These are phyloP conservation scores for Chlamydomonas reinhardtii DNA, from an alignment of 163 green algal genomes.

Conservation along the genomic window DNA sequence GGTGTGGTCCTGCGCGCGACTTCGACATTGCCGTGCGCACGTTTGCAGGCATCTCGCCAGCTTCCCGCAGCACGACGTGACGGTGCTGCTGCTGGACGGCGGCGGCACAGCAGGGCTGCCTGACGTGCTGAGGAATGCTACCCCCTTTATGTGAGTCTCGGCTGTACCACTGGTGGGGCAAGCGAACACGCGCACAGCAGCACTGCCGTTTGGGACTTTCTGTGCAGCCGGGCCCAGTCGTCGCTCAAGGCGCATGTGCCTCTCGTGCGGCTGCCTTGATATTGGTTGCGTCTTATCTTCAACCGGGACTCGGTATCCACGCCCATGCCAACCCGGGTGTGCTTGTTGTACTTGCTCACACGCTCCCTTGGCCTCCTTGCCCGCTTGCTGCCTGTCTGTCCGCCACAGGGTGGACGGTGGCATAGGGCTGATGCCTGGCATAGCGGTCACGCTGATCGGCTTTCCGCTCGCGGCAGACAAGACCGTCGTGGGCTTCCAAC, in stretches of 20 bases:
- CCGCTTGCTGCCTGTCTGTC: background rate
- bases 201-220: conserved; percentile 11
- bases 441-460: conserved; percentile 9
- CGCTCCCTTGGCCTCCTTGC: conserved; percentile 7
- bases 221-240: background rate
- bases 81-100: conserved; percentile 24
- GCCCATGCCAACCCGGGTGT: no score
- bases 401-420: conserved; percentile 9
- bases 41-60: conserved; percentile 15
- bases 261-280: background rate
- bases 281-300: no score
- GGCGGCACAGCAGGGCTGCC: background rate
- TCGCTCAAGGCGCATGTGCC: background rate
- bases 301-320: no score
- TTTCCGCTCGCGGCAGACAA: conserved; percentile 6
- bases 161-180: background rate
- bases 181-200: no score
- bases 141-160: conserved; percentile 15
- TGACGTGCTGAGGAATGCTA: background rate
- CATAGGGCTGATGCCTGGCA: background rate
- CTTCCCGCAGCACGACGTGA: conserved; percentile 8
- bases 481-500: background rate
- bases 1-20: background rate
- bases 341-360: conserved; percentile 28
- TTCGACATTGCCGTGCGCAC: background rate